phyloP scores from a whole-genome alignment of 2,329 filamentous ascomycete species.

The Fusarium verticillioides region DNA sequence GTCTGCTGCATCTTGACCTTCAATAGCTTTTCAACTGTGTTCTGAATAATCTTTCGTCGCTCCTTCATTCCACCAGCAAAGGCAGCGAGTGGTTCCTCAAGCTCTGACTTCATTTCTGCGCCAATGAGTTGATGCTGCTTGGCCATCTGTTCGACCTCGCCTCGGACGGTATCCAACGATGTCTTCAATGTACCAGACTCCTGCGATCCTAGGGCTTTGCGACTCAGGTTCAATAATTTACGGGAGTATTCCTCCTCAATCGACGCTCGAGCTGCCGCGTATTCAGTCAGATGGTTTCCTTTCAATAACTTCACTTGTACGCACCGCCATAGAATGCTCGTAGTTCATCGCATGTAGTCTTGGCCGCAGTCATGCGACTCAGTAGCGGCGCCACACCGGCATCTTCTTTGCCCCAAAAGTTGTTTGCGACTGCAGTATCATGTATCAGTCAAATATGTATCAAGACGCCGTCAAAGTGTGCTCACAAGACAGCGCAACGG shows the following conservation, averaged over 20 bases:
- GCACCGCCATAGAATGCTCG: slow-evolving; percentile 88
- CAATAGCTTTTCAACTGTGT: slow-evolving; percentile 90
- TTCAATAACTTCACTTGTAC: slow-evolving; percentile 36
- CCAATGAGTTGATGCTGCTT: slow-evolving; percentile 94
- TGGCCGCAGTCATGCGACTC: slow-evolving; percentile 93
- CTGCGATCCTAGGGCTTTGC: slow-evolving; percentile 88
- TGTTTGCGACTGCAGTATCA: slow-evolving; percentile 82
- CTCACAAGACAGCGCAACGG: slow-evolving; percentile 75
- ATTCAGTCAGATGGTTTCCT: not conserved
- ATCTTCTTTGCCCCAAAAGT: slow-evolving; percentile 99
- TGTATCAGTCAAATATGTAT: slow-evolving; percentile 25
- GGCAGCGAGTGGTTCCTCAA: slow-evolving; percentile 91
- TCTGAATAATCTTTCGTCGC: slow-evolving; percentile 93
- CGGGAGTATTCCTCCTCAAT: slow-evolving; percentile 97
- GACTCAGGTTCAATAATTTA: slow-evolving; percentile 85
- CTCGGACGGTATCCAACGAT: slow-evolving; percentile 88
- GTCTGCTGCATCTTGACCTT: slow-evolving; percentile 96
- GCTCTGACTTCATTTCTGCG: slow-evolving; percentile 92
- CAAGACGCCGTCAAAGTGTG: not conserved
- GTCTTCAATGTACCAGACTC: slow-evolving; percentile 85
- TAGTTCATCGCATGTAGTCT: slow-evolving; percentile 93
- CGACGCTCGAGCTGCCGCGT: slow-evolving; percentile 76
- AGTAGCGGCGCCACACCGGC: slow-evolving; percentile 92
- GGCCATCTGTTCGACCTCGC: slow-evolving; percentile 91
- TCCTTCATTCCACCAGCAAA: slow-evolving; percentile 98